These are phyloP conservation scores for Saccharomyces pastorianus DNA, from an alignment of 1,139 yeast genomes.

Conservation along the genomic window DNA sequence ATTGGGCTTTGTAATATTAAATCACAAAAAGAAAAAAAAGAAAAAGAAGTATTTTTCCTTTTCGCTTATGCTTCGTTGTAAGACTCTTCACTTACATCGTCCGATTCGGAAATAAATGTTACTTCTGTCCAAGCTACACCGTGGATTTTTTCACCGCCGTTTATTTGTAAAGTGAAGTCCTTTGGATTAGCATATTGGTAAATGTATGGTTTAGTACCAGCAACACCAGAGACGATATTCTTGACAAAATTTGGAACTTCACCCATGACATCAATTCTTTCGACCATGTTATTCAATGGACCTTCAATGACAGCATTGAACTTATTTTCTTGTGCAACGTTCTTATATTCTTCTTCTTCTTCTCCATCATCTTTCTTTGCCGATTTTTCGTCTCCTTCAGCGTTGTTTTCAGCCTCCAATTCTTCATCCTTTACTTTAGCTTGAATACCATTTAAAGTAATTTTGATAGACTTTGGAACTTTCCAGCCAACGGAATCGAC, in stretches of 20 bases:
- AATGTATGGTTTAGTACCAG: slow-evolving; percentile 91
- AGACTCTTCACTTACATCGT: slow-evolving; percentile 23
- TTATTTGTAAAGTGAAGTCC: slow-evolving; percentile 33
- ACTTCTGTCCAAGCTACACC: slow-evolving; percentile 79
- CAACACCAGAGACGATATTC: slow-evolving; percentile 85
- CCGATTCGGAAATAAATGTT: slow-evolving; percentile 54
- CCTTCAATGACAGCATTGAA: slow-evolving; percentile 43
- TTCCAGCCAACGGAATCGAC: slow-evolving; percentile 89
- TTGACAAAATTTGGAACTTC: slow-evolving; percentile 93
- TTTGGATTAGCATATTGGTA: slow-evolving; percentile 68
- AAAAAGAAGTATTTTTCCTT: neutral
- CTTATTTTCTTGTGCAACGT: slow-evolving; percentile 11
- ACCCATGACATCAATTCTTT: slow-evolving; percentile 94
- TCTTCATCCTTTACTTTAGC: slow-evolving; percentile 36
- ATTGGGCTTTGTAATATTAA: neutral
- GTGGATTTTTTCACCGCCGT: slow-evolving; percentile 33
- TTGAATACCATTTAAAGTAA: slow-evolving; percentile 47
- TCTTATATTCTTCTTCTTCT: slow-evolving; percentile 19
- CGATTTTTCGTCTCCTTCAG: slow-evolving; percentile 21
- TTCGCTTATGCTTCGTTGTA: slow-evolving; percentile 16
- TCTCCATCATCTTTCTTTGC: neutral
- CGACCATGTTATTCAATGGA: slow-evolving; percentile 52
- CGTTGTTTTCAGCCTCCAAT: slow-evolving; percentile 26
- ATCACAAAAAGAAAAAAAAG: neutral
- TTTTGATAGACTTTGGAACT: slow-evolving; percentile 62